Evolutionary conservation across 1,284 basidiomycete genomes (phyloP).

Genomic region (Inonotus obliquus): DNA sequence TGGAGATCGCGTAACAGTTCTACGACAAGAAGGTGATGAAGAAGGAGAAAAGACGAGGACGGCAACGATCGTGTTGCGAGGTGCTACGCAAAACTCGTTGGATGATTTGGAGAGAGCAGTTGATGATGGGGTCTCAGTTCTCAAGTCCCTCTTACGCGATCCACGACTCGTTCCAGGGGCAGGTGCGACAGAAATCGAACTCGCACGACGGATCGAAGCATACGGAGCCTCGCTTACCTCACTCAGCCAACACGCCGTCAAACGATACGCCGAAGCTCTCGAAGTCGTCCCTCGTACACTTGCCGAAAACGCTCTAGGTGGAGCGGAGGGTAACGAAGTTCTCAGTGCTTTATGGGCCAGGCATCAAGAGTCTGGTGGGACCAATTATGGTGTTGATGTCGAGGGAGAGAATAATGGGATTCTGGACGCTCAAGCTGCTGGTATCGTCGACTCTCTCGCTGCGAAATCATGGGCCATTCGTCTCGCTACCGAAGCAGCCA

Average conservation of each 20-base stretch:
- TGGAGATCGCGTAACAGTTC: slow-evolving; percentile 95
- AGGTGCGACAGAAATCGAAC: slow-evolving; percentile 90
- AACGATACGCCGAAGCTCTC: slow-evolving; percentile 84
- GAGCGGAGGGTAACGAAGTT: slow-evolving; percentile 90
- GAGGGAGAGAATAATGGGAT: slow-evolving; percentile 82
- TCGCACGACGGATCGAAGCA: slow-evolving; percentile 77
- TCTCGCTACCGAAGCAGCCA: slow-evolving; percentile 90
- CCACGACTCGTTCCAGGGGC: slow-evolving; percentile 90
- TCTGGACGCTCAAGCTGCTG: slow-evolving; percentile 52
- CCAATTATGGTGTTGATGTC: slow-evolving; percentile 87
- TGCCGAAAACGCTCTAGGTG: slow-evolving; percentile 91
- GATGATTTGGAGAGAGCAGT: slow-evolving; percentile 96
- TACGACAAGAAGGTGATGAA: slow-evolving; percentile 74
- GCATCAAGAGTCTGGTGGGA: slow-evolving; percentile 71
- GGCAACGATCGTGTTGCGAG: slow-evolving; percentile 93
- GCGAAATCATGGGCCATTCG: slow-evolving; percentile 89
- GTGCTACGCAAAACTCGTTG: slow-evolving; percentile 91
- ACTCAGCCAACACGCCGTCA: slow-evolving; percentile 91
- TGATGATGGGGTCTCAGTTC: slow-evolving; percentile 96
- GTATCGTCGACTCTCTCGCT: slow-evolving; percentile 81
- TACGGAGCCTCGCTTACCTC: slow-evolving; percentile 91
- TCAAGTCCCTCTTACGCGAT: slow-evolving; percentile 92
- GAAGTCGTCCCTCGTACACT: slow-evolving; percentile 93
- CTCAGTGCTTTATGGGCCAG: slow-evolving; percentile 86
- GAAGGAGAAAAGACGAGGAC: slow-evolving; percentile 78